These are phyloP conservation scores for Vigna angularis DNA, from an alignment of 306 rosid genomes.

Conservation along the genomic window DNA sequence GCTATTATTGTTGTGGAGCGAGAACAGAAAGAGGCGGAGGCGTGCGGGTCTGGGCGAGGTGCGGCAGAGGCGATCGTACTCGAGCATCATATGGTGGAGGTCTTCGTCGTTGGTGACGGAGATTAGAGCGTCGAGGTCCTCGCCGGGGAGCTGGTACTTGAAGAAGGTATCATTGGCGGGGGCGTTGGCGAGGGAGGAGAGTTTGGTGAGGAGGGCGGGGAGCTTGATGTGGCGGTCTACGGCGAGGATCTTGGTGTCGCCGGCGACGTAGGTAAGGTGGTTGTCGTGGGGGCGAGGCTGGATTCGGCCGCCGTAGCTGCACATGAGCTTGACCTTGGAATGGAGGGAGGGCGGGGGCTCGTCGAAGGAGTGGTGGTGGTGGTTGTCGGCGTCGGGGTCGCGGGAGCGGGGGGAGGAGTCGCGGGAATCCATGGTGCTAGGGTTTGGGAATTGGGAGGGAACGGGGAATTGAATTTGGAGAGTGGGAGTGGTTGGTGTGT, in stretches of 20 bases:
- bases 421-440: constrained; percentile 71
- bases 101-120: constrained; percentile 90
- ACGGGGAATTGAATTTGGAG: neutral
- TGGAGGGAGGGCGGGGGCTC: constrained; percentile 67
- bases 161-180: constrained; percentile 48
- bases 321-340: constrained; percentile 74
- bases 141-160: constrained; percentile 93
- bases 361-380: constrained; percentile 10
- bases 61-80: constrained; percentile 78
- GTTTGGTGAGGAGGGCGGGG: constrained; percentile 58
- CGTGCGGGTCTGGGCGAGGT: constrained; percentile 76
- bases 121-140: constrained; percentile 88
- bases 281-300: constrained; percentile 76
- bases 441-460: constrained; percentile 21
- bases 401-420: constrained; percentile 83
- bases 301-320: constrained; percentile 88
- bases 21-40: constrained; percentile 73
- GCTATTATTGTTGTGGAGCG: constrained; percentile 6
- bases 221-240: constrained; percentile 72
- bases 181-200: constrained; percentile 58
- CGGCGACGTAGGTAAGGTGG: constrained; percentile 81
- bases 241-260: constrained; percentile 86
- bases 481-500: neutral
- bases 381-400: constrained; percentile 58
- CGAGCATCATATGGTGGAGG: constrained; percentile 84